phyloP scores from a whole-genome alignment of 495 filamentous ascomycete genomes.

The Lasiosphaeris hirsuta region DNA sequence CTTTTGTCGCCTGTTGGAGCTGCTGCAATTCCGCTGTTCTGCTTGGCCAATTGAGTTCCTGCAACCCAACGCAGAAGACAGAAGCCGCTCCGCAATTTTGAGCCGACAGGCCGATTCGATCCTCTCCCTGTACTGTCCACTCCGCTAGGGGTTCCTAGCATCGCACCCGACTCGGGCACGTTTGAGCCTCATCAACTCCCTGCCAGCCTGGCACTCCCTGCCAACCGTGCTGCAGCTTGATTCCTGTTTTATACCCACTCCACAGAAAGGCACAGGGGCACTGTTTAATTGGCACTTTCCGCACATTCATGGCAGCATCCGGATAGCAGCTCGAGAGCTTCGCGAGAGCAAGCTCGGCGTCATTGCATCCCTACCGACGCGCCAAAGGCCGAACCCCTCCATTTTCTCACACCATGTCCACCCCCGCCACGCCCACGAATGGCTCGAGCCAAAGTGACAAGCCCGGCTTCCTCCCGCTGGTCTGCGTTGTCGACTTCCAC shows the following conservation, averaged over 20 bases:
- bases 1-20: neutral
- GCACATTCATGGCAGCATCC: slow-evolving; percentile 17
- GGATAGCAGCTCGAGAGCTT: slow-evolving; percentile 10
- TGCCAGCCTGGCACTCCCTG: too few species aligned
- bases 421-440: slow-evolving; percentile 27
- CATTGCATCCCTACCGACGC: neutral
- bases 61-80: neutral
- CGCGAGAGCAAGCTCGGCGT: slow-evolving; percentile 1
- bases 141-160: too few species aligned
- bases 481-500: slow-evolving; percentile 94
- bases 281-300: neutral
- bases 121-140: too few species aligned
- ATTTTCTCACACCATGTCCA: slow-evolving; percentile 18
- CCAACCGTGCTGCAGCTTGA: too few species aligned
- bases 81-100: neutral
- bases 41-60: slow-evolving; percentile 14
- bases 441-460: slow-evolving; percentile 8
- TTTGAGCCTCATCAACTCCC: too few species aligned
- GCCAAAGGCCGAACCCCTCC: neutral
- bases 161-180: too few species aligned
- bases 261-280: too few species aligned
- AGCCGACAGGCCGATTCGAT: too few species aligned
- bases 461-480: slow-evolving; percentile 56
- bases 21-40: slow-evolving; percentile 4
- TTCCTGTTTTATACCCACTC: too few species aligned